phyloP scores from a whole-genome alignment of 345 rosid species.

The Bretschneidera sinensis region DNA sequence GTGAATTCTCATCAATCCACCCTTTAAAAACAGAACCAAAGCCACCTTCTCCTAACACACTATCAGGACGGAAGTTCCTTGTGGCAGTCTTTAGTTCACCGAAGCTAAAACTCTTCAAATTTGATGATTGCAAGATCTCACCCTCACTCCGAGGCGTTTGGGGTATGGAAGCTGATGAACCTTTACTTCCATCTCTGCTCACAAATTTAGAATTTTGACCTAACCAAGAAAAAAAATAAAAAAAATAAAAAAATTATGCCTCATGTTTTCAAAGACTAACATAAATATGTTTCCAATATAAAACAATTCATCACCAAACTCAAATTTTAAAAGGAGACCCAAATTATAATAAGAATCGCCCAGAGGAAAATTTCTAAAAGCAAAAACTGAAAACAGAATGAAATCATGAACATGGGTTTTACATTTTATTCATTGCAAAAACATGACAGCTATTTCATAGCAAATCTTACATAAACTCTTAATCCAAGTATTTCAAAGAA shows the following conservation, averaged over 20 bases:
- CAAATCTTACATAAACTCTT: too few species aligned
- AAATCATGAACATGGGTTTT: too few species aligned
- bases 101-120: slow-evolving; percentile 66
- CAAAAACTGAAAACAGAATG: not conserved
- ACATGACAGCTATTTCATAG: too few species aligned
- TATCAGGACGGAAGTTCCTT: slow-evolving; percentile 88
- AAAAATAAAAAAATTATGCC: slow-evolving; percentile 5
- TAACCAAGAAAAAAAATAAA: too few species aligned
- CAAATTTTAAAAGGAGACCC: not conserved
- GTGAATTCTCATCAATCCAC: slow-evolving; percentile 79
- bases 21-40: slow-evolving; percentile 97
- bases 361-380: not conserved
- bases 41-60: slow-evolving; percentile 95
- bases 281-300: too few species aligned
- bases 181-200: slow-evolving; percentile 59
- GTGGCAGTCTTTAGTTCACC: slow-evolving; percentile 71
- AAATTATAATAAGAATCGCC: not conserved
- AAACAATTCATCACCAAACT: slow-evolving; percentile 8
- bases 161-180: slow-evolving; percentile 53
- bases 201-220: slow-evolving; percentile 58
- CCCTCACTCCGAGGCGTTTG: slow-evolving; percentile 80
- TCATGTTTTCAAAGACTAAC: not conserved
- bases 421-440: too few species aligned
- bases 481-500: too few species aligned
- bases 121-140: slow-evolving; percentile 70